Evolutionary conservation across 2,329 filamentous ascomycete species (phyloP).

Genomic region (Sclerotinia sclerotiorum): DNA sequence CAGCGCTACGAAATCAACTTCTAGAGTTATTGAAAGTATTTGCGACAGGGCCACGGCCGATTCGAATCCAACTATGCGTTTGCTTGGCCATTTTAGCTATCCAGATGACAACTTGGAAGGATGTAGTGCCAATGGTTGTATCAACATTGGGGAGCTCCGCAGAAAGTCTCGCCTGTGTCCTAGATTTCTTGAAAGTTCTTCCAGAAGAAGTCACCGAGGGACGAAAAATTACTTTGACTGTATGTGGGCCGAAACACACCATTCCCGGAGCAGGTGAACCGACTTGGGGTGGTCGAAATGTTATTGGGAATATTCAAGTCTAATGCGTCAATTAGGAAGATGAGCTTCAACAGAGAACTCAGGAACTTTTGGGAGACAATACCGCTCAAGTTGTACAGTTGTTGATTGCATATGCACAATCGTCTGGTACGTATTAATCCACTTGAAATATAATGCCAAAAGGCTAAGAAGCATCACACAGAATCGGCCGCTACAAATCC

Average conservation of each 20-base stretch:
- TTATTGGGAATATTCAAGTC: conserved; percentile 43
- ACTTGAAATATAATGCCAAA: conserved; percentile 23
- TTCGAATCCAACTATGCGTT: conserved; percentile 89
- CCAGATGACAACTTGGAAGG: conserved; percentile 94
- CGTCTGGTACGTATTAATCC: conserved; percentile 67
- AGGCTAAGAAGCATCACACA: conserved; percentile 43
- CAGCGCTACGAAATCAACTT: conserved; percentile 78
- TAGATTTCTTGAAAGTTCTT: conserved; percentile 95
- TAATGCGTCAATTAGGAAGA: conserved; percentile 76
- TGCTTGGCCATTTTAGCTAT: conserved; percentile 93
- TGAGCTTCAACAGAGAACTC: conserved; percentile 81
- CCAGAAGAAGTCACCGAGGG: conserved; percentile 99
- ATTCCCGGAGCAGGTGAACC: conserved; percentile 44
- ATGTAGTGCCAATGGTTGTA: conserved; percentile 82
- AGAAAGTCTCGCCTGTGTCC: conserved; percentile 78
- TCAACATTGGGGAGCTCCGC: conserved; percentile 73
- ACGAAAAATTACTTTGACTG: conserved; percentile 98
- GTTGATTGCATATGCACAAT: conserved; percentile 86
- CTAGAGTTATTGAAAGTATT: conserved; percentile 79
- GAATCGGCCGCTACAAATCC: conserved; percentile 80
- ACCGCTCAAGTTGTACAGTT: conserved; percentile 82
- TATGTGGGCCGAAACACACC: conserved; percentile 71
- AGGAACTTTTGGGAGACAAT: conserved; percentile 88
- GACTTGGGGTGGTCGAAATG: conserved; percentile 41
- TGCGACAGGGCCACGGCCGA: conserved; percentile 77